These are phyloP conservation scores for Melastoma malabathricum DNA, from an alignment of 345 rosid species.

Conservation along the genomic window DNA sequence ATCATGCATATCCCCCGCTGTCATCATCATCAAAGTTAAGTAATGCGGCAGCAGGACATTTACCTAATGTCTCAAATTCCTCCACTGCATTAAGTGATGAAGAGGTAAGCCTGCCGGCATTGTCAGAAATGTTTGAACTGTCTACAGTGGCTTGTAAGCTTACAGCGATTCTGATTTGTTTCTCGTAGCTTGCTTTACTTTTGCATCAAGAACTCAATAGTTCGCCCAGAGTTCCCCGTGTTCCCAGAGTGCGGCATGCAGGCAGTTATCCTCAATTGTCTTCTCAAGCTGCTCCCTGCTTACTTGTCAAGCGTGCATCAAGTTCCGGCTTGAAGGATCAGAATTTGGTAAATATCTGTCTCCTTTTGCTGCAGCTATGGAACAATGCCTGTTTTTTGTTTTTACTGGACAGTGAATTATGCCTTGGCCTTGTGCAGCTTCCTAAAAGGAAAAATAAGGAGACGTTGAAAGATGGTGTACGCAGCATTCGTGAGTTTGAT, in stretches of 20 bases:
- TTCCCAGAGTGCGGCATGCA: constrained; percentile 81
- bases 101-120: constrained; percentile 40
- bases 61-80: constrained; percentile 32
- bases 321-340: constrained; percentile 70
- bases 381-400: not conserved
- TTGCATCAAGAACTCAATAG: constrained; percentile 97
- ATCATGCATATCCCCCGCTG: constrained; percentile 31
- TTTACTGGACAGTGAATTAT: no score
- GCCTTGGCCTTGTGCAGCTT: constrained; percentile 3
- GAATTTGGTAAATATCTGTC: constrained; percentile 29
- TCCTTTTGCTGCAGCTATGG: not conserved
- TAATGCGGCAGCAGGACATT: constrained; percentile 32
- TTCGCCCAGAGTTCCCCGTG: constrained; percentile 96
- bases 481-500: constrained; percentile 37
- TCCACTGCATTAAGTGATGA: constrained; percentile 65
- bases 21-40: constrained; percentile 39
- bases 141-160: constrained; percentile 1
- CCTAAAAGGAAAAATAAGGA: constrained; percentile 66
- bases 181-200: constrained; percentile 78
- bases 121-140: not conserved
- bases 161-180: constrained; percentile 4
- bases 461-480: constrained; percentile 36
- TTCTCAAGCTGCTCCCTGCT: constrained; percentile 54
- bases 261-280: constrained; percentile 66
- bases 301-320: constrained; percentile 54